phyloP scores from a whole-genome alignment of 75 land plant genomes.

The Adiantum capillusveneris region DNA sequence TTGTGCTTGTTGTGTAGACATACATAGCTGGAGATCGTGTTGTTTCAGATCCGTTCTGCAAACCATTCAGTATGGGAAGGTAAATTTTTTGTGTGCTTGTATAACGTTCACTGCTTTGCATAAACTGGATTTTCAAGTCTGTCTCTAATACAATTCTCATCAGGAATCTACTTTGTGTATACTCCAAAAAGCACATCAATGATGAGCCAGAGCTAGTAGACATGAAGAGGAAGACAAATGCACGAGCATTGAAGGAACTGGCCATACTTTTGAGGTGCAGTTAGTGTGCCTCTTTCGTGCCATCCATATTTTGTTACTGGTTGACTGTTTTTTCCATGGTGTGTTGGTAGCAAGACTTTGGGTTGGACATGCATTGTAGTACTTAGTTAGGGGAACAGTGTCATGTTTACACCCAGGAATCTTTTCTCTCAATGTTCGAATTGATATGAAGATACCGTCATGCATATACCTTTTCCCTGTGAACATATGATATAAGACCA shows the following conservation, averaged over 20 bases:
- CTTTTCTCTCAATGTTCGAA: no score
- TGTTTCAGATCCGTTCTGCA: slow-evolving; percentile 85
- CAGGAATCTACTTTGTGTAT: slow-evolving; percentile 93
- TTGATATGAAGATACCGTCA: no score
- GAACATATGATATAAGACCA: no score
- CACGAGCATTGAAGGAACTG: slow-evolving; percentile 76
- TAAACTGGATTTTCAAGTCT: no score
- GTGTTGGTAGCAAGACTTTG: no score
- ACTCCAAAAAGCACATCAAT: slow-evolving; percentile 88
- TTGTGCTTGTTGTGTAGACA: slow-evolving; percentile 32
- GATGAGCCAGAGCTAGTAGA: slow-evolving; percentile 81
- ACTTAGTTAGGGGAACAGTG: no score
- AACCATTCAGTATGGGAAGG: slow-evolving; percentile 99
- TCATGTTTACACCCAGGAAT: no score
- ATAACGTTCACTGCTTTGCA: no score
- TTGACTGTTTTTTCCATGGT: no score
- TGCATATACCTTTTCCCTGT: no score
- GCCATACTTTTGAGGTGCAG: slow-evolving; percentile 65
- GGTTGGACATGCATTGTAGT: no score
- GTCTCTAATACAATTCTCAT: background rate
- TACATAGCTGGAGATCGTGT: slow-evolving; percentile 95
- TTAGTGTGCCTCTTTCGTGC: background rate
- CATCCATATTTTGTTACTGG: no score
- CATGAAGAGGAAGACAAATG: slow-evolving; percentile 79
- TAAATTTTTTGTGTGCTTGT: slow-evolving; percentile 13